These are phyloP conservation scores for Venturia carpophila DNA, from an alignment of 2,329 filamentous ascomycete species.

Conservation along the genomic window DNA sequence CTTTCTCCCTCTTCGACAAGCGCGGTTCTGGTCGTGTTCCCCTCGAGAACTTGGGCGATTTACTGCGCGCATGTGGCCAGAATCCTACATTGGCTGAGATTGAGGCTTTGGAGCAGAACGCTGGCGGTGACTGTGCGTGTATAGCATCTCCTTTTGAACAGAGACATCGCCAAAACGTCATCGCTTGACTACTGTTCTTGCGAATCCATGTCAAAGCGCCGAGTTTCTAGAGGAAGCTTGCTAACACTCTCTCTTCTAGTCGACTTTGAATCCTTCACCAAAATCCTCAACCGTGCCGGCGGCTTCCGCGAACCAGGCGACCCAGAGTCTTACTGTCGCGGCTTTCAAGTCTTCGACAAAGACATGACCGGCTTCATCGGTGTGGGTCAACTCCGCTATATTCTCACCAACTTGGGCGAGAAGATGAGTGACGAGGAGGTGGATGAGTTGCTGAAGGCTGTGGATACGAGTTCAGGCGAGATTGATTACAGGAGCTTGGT, in stretches of 20 bases:
- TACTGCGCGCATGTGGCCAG: conserved; percentile 93
- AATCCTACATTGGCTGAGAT: conserved; percentile 96
- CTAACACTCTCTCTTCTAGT: conserved; percentile 47
- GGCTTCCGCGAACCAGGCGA: conserved; percentile 98
- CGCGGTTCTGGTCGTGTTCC: conserved; percentile 90
- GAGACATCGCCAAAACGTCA: neutral
- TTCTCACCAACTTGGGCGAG: conserved; percentile 95
- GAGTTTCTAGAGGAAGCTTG: neutral
- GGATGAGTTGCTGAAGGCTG: conserved; percentile 95
- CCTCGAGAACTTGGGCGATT: conserved; percentile 79
- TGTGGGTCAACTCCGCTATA: conserved; percentile 93
- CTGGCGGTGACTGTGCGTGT: conserved; percentile 82
- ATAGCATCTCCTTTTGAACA: neutral
- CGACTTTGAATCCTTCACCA: conserved; percentile 95
- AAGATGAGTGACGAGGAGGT: conserved; percentile 99
- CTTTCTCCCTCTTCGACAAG: conserved; percentile 99
- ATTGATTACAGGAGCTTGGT: conserved; percentile 71
- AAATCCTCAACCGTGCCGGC: conserved; percentile 92
- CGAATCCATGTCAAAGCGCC: neutral
- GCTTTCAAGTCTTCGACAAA: conserved; percentile 99
- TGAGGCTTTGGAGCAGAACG: conserved; percentile 78
- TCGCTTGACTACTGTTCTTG: neutral
- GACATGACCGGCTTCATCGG: conserved; percentile 98
- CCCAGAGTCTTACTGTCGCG: conserved; percentile 95
- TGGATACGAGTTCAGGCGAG: conserved; percentile 91